Conservation (phyloP, 1,139 yeast genomes). For the Meyerozyma elateridarum region DNA sequence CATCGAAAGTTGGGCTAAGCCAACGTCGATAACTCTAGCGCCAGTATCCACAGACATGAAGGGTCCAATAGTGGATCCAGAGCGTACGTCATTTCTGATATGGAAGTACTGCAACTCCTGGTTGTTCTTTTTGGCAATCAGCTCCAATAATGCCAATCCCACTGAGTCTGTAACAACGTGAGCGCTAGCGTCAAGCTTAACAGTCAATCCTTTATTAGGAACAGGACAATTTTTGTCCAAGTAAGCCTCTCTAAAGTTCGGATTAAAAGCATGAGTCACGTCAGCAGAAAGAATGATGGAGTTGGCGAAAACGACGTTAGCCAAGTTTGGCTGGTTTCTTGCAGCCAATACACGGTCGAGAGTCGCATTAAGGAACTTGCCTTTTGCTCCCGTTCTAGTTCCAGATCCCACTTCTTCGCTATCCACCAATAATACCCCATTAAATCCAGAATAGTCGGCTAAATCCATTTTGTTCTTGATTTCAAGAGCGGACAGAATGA, state of each 20-base stretch:
- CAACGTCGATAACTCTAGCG: conserved; percentile 42
- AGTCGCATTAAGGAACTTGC: conserved; percentile 21
- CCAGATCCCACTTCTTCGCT: conserved; percentile 44
- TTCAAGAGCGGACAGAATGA: conserved; percentile 14
- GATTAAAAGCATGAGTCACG: conserved; percentile 44
- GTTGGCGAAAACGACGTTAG: conserved; percentile 28
- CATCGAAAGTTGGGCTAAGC: conserved; percentile 44
- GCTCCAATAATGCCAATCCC: conserved; percentile 30
- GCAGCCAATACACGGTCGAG: conserved; percentile 13
- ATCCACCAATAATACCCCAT: conserved; percentile 37
- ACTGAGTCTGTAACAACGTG: conserved; percentile 42
- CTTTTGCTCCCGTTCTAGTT: conserved; percentile 40
- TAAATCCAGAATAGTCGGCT: conserved; percentile 26
- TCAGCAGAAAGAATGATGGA: conserved; percentile 41
- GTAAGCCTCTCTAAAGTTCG: conserved; percentile 36
- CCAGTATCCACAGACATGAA: conserved; percentile 35
- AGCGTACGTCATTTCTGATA: conserved; percentile 39
- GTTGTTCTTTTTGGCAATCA: conserved; percentile 25
- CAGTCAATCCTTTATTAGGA: conserved; percentile 39
- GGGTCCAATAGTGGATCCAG: conserved; percentile 48
- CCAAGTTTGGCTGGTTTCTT: conserved; percentile 12
- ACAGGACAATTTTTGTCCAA: conserved; percentile 36
- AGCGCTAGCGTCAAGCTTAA: conserved; percentile 39
- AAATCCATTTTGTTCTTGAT: conserved; percentile 7
- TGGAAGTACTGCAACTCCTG: conserved; percentile 38